Evolutionary conservation across 192 early-diverging fungal genomes (phyloP), one percentile per base, ranked within the genome.

Genomic region (Backusella liffmaniae): DNA sequence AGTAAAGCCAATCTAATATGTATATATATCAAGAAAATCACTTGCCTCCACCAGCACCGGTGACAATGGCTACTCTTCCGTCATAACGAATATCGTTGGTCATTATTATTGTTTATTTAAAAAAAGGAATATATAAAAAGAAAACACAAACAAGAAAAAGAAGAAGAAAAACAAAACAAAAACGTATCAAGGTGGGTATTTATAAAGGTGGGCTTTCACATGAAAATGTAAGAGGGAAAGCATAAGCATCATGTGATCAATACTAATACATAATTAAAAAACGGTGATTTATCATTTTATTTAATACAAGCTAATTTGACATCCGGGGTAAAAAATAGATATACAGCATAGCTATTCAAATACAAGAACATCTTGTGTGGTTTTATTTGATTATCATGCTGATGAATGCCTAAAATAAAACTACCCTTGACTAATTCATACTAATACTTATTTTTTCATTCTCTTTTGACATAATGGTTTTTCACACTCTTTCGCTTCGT

Each of bases 31-130:
- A 6, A 32, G 32, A 32, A 49, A 49, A 49, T 49, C 46, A 76
- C 85, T 73, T 80, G 90, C 94, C 97, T 77, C 96, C 96, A 79
- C 97, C 97, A 69, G 96, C 97, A 70, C 97, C 97, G 41, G 97
- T 97, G 73, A 99, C 92, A 76, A 99, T 91, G 32, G 95, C 97
- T 35, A 97, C 96, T 79, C 92, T 90, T 84, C 86, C 86, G 73
- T 95, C 91, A 72, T 90, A 95, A 75, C 91, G 92, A 75, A 95
- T 83, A 73, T 84, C 86, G 74, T 59, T 49, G 15, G 72, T 39
- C 79, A 80, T 80, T 65, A 46, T 77, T 23, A 8, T 65, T 66
- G 23, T 44, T 59, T 41, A 15, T 29, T 65, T 65, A 72, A 36
- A 56, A 56, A 49, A 41, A 37, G 56, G 18, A 65, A 44, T 69